Evolutionary conservation across 140 eudicot genomes (phyloP).

Genomic region (Flaveria floridana): DNA sequence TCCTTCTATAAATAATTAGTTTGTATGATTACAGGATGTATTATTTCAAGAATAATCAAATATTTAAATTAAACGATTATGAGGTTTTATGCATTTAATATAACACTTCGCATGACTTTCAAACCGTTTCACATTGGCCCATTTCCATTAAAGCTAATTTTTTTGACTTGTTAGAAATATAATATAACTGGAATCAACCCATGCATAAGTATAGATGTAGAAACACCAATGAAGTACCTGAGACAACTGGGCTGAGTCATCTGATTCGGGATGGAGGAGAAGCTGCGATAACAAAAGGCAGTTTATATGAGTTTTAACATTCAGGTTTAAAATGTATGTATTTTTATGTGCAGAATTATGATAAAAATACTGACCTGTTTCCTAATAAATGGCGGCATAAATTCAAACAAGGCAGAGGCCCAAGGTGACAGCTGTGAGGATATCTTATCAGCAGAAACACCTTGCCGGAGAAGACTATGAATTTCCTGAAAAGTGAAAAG

Average conservation of each 20-base stretch:
- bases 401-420: conserved; percentile 92
- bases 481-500: conserved; percentile 69
- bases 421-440: conserved; percentile 94
- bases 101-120: too few relatives aligned
- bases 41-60: too few relatives aligned
- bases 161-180: not conserved
- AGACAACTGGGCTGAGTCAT: conserved; percentile 64
- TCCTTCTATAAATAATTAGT: too few relatives aligned
- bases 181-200: not conserved
- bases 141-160: too few relatives aligned
- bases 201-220: not conserved
- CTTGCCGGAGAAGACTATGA: conserved; percentile 66
- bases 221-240: conserved; percentile 30
- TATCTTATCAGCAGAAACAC: conserved; percentile 69
- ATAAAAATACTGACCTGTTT: conserved; percentile 52
- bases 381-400: conserved; percentile 76
- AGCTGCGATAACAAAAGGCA: conserved; percentile 21
- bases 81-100: too few relatives aligned
- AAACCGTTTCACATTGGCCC: too few relatives aligned
- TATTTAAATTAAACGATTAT: too few relatives aligned
- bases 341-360: not conserved
- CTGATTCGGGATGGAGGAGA: conserved; percentile 66
- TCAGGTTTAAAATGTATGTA: not conserved
- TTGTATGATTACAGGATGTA: too few relatives aligned
- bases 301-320: not conserved